Evolutionary conservation across 495 filamentous ascomycete genomes (phyloP).

Genomic region (Neurospora pannonica): DNA sequence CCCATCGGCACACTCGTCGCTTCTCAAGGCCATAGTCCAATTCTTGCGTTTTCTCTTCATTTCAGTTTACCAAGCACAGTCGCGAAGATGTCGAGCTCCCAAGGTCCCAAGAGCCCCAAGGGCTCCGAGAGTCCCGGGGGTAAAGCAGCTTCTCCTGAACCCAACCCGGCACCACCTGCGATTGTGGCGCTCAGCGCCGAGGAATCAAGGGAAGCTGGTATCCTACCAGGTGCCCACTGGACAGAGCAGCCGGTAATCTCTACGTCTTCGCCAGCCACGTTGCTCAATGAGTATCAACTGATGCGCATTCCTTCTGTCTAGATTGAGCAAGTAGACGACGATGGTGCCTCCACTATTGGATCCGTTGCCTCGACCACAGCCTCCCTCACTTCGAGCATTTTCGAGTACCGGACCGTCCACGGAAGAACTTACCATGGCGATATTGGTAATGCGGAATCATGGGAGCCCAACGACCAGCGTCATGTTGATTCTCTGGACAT

Average conservation of each 20-base stretch:
- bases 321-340: not conserved
- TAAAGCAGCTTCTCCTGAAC: not conserved
- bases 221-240: not conserved
- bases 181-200: not conserved
- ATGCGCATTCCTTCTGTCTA: not conserved
- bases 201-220: not conserved
- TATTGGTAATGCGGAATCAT: not conserved
- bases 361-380: slow-evolving; percentile 20
- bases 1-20: not conserved
- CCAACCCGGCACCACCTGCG: not conserved
- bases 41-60: not conserved
- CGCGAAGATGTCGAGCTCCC: not conserved
- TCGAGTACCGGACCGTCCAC: slow-evolving; percentile 34
- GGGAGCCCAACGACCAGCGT: slow-evolving; percentile 19
- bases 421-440: slow-evolving; percentile 31
- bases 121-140: not conserved
- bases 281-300: not conserved
- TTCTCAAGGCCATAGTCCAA: not conserved
- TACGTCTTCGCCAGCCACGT: not conserved
- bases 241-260: not conserved
- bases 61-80: not conserved
- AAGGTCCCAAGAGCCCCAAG: not conserved
- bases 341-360: not conserved
- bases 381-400: slow-evolving; percentile 36
- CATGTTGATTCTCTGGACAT: slow-evolving; percentile 19